Percentiles rank a stretch among this genome's conserved stretches.
Evolutionary conservation across 345 rosid species (phyloP).

Genomic region (Citrus mangshanensis): DNA sequence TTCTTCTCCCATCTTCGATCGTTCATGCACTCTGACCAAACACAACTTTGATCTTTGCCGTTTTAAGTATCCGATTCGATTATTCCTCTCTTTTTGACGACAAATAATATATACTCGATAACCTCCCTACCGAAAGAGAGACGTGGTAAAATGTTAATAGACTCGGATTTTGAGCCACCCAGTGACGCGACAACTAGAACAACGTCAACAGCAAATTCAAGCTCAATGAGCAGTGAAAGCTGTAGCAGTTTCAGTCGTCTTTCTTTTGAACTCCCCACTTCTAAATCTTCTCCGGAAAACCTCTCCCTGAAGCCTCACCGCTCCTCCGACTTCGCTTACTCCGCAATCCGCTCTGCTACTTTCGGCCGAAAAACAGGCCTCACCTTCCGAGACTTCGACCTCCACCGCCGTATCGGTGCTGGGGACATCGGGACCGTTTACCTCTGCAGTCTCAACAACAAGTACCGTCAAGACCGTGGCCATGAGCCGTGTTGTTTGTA

Average conservation of each 20-base stretch:
- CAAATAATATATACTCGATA: background rate
- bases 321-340: conserved; percentile 80
- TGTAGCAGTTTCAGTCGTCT: conserved; percentile 70
- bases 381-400: conserved; percentile 68
- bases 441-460: conserved; percentile 54
- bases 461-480: background rate
- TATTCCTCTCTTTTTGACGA: background rate
- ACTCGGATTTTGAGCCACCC: conserved; percentile 43
- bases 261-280: conserved; percentile 60
- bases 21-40: background rate
- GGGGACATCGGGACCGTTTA: conserved; percentile 93
- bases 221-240: conserved; percentile 69
- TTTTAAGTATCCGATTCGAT: conserved; percentile 16
- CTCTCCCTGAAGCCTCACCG: conserved; percentile 67
- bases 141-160: conserved; percentile 29
- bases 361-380: conserved; percentile 41
- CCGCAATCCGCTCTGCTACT: conserved; percentile 55
- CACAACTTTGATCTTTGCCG: background rate
- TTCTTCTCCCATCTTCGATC: background rate
- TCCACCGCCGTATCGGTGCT: conserved; percentile 68
- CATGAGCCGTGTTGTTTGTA: conserved; percentile 40
- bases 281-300: conserved; percentile 33
- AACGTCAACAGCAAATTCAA: conserved; percentile 30
- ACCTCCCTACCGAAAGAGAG: background rate
- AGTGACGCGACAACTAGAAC: conserved; percentile 33